Percentiles rank a stretch among this genome's conserved stretches.
These are phyloP conservation scores for Leccinum uliginosum DNA, from an alignment of 768 basidiomycete species.

Conservation along the genomic window DNA sequence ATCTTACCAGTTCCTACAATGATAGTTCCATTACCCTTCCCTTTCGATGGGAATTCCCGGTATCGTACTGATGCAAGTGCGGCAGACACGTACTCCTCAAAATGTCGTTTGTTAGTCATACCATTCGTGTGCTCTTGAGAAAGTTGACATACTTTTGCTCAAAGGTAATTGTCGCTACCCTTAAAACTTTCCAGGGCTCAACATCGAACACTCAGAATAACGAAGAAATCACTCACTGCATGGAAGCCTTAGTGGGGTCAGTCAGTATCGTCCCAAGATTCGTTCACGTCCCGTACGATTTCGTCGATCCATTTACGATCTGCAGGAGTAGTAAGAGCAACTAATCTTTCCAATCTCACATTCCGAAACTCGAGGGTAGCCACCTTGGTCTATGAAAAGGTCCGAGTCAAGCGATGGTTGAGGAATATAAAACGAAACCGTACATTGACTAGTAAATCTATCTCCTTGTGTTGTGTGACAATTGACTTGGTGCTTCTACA, in stretches of 20 bases:
- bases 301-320: conserved; percentile 99
- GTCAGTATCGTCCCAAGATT: conserved; percentile 66
- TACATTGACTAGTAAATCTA: conserved; percentile 89
- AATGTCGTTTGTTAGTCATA: conserved; percentile 31
- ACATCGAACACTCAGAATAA: neutral
- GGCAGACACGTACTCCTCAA: conserved; percentile 92
- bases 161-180: conserved; percentile 93
- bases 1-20: conserved; percentile 56
- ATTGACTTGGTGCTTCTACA: conserved; percentile 96
- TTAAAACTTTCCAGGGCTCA: conserved; percentile 60
- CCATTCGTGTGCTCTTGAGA: neutral
- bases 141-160: conserved; percentile 59
- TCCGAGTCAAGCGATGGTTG: neutral
- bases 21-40: conserved; percentile 56
- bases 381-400: conserved; percentile 67
- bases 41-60: conserved; percentile 75
- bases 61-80: conserved; percentile 88
- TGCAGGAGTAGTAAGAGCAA: conserved; percentile 81
- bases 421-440: neutral
- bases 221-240: conserved; percentile 51
- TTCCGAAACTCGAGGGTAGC: conserved; percentile 85
- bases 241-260: conserved; percentile 54
- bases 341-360: conserved; percentile 69
- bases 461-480: conserved; percentile 87
- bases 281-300: conserved; percentile 80